A percentile compares a stretch with the other conserved stretches of the same genome.
Evolutionary conservation across 2,329 filamentous ascomycete genomes (phyloP).

Genomic region (Nigrograna mackinnonii): DNA sequence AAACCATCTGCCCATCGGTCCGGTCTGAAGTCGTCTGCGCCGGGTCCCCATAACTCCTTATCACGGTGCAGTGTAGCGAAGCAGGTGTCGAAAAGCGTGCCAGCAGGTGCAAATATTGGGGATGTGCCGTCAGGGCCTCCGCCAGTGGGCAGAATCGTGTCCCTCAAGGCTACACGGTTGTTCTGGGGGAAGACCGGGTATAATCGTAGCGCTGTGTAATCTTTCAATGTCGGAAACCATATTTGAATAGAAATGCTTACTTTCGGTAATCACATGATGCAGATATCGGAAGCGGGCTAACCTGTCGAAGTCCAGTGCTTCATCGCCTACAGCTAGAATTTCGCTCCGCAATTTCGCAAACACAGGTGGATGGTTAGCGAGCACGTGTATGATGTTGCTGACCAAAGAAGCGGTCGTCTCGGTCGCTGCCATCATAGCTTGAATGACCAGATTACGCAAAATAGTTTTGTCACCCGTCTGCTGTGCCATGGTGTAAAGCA

Average conservation of each 20-base stretch:
- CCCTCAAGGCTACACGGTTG: constrained; percentile 9
- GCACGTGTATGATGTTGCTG: constrained; percentile 3
- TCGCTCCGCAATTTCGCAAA: constrained; percentile 16
- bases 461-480: constrained; percentile 8
- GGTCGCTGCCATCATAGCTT: constrained; percentile 10
- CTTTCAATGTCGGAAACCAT: neutral
- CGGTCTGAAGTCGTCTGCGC: constrained; percentile 13
- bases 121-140: constrained; percentile 11
- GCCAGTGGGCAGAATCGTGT: constrained; percentile 18
- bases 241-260: neutral
- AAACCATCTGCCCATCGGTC: constrained; percentile 12
- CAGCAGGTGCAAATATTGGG: constrained; percentile 13
- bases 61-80: constrained; percentile 51
- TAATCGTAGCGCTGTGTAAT: constrained; percentile 13
- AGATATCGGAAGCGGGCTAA: constrained; percentile 10
- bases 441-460: constrained; percentile 7
- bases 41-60: constrained; percentile 14
- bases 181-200: constrained; percentile 18
- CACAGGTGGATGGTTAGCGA: constrained; percentile 6
- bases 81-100: constrained; percentile 26
- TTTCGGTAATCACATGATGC: constrained; percentile 8
- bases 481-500: constrained; percentile 10
- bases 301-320: constrained; percentile 10
- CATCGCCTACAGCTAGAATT: constrained; percentile 8
- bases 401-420: constrained; percentile 8